Percentiles rank a stretch among this genome's conserved stretches.
phyloP scores from a whole-genome alignment of 805 yeast species.

The Spencermartinsiella europaea region DNA sequence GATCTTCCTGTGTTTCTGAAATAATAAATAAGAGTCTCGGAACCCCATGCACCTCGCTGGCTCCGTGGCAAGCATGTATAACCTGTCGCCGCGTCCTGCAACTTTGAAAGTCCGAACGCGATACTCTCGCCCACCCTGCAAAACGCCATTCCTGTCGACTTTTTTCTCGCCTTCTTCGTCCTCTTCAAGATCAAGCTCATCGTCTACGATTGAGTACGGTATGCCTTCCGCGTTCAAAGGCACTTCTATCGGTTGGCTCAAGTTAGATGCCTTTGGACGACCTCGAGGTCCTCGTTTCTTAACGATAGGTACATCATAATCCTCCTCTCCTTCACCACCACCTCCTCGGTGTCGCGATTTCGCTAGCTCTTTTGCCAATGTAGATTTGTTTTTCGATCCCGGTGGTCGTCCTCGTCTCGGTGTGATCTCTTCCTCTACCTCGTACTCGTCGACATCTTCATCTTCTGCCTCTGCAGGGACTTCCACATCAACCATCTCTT shows the following conservation, averaged over 20 bases:
- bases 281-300: conserved; percentile 17
- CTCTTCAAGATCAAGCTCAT: conserved; percentile 70
- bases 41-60: conserved; percentile 95
- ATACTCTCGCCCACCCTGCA: conserved; percentile 69
- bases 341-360: conserved; percentile 6
- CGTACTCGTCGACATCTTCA: conserved; percentile 26
- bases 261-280: conserved; percentile 19
- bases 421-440: conserved; percentile 23
- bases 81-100: conserved; percentile 56
- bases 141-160: conserved; percentile 59
- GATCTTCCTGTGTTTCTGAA: conserved; percentile 76
- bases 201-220: conserved; percentile 57
- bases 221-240: conserved; percentile 66
- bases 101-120: conserved; percentile 45
- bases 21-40: conserved; percentile 82
- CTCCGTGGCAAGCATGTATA: conserved; percentile 90
- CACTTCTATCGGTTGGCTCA: conserved; percentile 23
- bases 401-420: conserved; percentile 32
- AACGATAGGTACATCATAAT: conserved; percentile 12
- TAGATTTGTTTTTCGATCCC: conserved; percentile 27
- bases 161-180: conserved; percentile 78
- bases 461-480: conserved; percentile 16
- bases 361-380: conserved; percentile 18
- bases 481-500: background rate
- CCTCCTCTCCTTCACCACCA: conserved; percentile 8